Conservation (phyloP, 768 basidiomycete genomes). For the Mycena rosella region DNA sequence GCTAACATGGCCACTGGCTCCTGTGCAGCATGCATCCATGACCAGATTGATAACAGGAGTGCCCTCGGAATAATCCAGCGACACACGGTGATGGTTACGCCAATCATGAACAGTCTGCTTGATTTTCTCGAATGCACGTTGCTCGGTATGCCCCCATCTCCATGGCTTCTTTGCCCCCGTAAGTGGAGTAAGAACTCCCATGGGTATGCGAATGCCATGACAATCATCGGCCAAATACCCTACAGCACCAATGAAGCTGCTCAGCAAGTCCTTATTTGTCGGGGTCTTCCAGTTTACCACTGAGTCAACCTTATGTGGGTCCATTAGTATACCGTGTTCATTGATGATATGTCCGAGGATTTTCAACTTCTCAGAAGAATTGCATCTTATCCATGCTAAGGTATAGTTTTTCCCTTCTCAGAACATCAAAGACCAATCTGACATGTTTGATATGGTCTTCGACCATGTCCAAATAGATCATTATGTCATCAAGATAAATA, state of each 20-base stretch:
- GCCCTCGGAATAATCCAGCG: constrained; percentile 36
- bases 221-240: constrained; percentile 52
- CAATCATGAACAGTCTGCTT: constrained; percentile 42
- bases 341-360: constrained; percentile 51
- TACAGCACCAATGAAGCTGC: constrained; percentile 49
- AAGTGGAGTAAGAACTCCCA: constrained; percentile 48
- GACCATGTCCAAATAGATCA: constrained; percentile 54
- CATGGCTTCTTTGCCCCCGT: constrained; percentile 42
- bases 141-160: constrained; percentile 45
- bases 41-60: constrained; percentile 45
- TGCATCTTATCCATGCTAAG: constrained; percentile 38
- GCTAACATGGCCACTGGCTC: constrained; percentile 45
- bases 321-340: constrained; percentile 56
- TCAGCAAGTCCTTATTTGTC: constrained; percentile 49
- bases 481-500: constrained; percentile 48
- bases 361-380: constrained; percentile 39
- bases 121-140: constrained; percentile 52
- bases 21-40: constrained; percentile 48
- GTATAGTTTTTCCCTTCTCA: constrained; percentile 50
- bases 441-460: constrained; percentile 51
- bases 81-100: constrained; percentile 40
- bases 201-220: constrained; percentile 50
- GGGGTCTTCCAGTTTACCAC: constrained; percentile 53
- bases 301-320: constrained; percentile 57
- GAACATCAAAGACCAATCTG: constrained; percentile 44